Evolutionary conservation across 139 green algal genomes (phyloP), one percentile per base, ranked within the genome.

Genomic region (Spirogloea muscicola): DNA sequence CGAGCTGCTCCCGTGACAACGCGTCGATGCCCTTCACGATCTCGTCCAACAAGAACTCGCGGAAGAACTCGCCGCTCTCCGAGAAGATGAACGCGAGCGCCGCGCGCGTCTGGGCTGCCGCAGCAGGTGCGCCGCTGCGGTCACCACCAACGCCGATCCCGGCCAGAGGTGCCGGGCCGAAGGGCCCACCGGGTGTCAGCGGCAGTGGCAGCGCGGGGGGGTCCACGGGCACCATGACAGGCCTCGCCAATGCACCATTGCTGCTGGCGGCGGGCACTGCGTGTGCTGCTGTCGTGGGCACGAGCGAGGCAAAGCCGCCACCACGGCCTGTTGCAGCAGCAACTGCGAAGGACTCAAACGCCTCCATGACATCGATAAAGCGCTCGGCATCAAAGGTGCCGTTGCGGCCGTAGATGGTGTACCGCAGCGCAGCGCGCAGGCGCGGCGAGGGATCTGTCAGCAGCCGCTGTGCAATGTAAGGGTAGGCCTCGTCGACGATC

Each of bases 401-500:
- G 29, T 43, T 58, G 21, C 27, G 41, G 66, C 89, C 89, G 61
- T 94, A 94, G 16, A 94, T 80, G 73, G 91, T 92, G 82, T 94
- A 95, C 27, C 65, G 76, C 39, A 97, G 87, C 3, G 89, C 87
- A 31, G 85, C 91, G 9, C 87, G 80, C 72, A 98, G 85, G 4
- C 94, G 84, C 0, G 92, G 91, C 0, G 85, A 91, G 49, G 92
- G 74, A 74, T 98, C 92, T 13, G 92, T 97, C 36, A 99, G 88
- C 44, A 99, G 87, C 16, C 87, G 75, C 83, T 79, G 66, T 3
- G 90, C 80, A 60, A 99, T 91, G 90, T 97, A 99, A 16, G 94
- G 94, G 85, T 94, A 98, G n/a, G 91, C 91, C 76, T 97, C 94
- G 58, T 99, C 93, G 42, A 99, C 91, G 48, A 99, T 87, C 3